phyloP scores from a whole-genome alignment of 345 rosid genomes.

The Trapa bicornis region DNA sequence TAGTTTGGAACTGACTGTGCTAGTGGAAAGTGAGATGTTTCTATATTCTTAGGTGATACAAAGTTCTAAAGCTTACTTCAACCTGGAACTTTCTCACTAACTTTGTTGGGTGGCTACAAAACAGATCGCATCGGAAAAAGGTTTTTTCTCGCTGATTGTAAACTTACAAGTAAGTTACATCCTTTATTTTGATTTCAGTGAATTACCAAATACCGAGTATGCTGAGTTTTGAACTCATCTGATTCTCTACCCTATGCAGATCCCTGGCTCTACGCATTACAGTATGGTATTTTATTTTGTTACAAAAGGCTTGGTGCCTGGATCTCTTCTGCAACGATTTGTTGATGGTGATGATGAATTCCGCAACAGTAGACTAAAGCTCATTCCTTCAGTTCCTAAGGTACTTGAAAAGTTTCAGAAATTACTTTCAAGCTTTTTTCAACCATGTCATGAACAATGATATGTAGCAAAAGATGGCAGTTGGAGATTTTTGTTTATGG shows the following conservation, averaged over 20 bases:
- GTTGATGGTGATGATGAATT: slow-evolving; percentile 98
- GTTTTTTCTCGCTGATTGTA: slow-evolving; percentile 58
- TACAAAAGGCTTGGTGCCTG: slow-evolving; percentile 44
- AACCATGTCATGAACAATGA: too few relatives aligned
- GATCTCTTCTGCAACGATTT: slow-evolving; percentile 87
- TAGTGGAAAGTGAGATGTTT: neutral
- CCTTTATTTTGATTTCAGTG: neutral
- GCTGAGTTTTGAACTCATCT: neutral
- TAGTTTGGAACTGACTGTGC: neutral
- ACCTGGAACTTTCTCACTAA: neutral
- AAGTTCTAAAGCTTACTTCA: neutral
- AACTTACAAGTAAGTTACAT: slow-evolving; percentile 62
- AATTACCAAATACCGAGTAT: too few relatives aligned
- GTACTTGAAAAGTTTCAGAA: slow-evolving; percentile 15
- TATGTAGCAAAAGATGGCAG: too few relatives aligned
- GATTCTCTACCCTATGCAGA: slow-evolving; percentile 23
- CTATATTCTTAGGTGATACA: neutral
- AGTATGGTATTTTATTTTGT: slow-evolving; percentile 96
- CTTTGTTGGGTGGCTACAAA: slow-evolving; percentile 4
- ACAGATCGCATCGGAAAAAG: slow-evolving; percentile 63
- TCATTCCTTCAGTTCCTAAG: slow-evolving; percentile 93
- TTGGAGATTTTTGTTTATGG: too few relatives aligned
- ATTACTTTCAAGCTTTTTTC: too few relatives aligned
- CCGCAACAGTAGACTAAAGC: slow-evolving; percentile 90
- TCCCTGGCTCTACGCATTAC: slow-evolving; percentile 91